Evolutionary conservation across 1,284 basidiomycete species (phyloP), one percentile per base, ranked within the genome.

Genomic region (Boletus semigastroideus): DNA sequence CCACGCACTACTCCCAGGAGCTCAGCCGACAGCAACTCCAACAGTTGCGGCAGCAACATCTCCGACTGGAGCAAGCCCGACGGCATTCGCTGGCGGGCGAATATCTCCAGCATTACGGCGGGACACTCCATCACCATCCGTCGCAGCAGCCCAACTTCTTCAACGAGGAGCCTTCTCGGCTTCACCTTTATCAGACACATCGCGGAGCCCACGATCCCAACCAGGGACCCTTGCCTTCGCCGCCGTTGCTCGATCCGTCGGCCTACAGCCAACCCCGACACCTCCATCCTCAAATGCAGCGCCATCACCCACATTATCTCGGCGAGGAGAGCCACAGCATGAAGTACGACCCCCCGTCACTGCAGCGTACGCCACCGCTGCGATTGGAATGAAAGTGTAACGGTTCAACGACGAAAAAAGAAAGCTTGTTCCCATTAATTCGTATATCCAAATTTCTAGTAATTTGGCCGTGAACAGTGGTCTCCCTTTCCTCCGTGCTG

Each of bases 1-100:
- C 61, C 54, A 66, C 48, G 17, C 68, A 68, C 42, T 78, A 78
- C 65, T 71, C 74, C 51, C 72, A 72, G 68, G 75, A 73, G 50
- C 70, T 77, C 62, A 69, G 66, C 37, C 64, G 70, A 22, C 77
- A 77, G 56, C 76, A 78, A 58, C 46, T 73, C 39, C 68, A 70
- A 42, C 76, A 78, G 61, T 53, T 77, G 43, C 64, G 57, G 2
- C 62, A 59, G 28, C 63, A 68, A n/a, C 62, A 65, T 30, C 62
- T 63, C 50, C 61, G 43, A 8, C 46, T 65, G 60, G 60, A 67
- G 27, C 65, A 57, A 42, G 59, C 57, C 13, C 62, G 64, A n/a
- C 61, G 64, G 39, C 62, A 53, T 56, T 68, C 64, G 53, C 49
- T 57, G 67, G 72, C 60, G 67, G 63, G 46, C 36, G 69, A 64